Evolutionary conservation across 345 rosid species (phyloP).

Genomic region (Aurinia saxatilis): DNA sequence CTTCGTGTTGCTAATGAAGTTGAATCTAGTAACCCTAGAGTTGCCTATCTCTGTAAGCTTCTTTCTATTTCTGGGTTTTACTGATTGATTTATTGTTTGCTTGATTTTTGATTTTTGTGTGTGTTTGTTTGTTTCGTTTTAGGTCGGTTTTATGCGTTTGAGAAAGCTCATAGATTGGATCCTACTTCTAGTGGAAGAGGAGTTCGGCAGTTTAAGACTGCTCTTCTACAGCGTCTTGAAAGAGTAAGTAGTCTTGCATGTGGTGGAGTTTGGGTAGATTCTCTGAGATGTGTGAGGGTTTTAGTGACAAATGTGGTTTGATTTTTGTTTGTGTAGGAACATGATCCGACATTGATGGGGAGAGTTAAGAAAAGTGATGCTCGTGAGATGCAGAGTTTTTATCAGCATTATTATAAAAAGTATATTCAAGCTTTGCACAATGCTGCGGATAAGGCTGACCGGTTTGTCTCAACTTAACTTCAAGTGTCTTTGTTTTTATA

Average conservation of each 20-base stretch:
- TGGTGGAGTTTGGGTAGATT: neutral
- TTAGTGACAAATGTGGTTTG: neutral
- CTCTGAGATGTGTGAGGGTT: too few relatives aligned
- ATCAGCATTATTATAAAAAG: constrained; percentile 80
- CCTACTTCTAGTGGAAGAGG: constrained; percentile 98
- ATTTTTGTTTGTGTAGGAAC: constrained; percentile 48
- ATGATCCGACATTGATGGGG: constrained; percentile 69
- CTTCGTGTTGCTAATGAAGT: constrained; percentile 99
- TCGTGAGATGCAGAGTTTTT: constrained; percentile 88
- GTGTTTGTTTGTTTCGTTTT: constrained; percentile 1
- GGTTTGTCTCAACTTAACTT: constrained; percentile 41
- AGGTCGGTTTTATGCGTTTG: constrained; percentile 99
- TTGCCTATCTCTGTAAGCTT: constrained; percentile 89
- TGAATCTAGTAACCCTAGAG: constrained; percentile 83
- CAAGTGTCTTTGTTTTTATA: neutral
- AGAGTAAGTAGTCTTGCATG: constrained; percentile 43
- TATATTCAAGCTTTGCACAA: constrained; percentile 84
- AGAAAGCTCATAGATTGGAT: constrained; percentile 94
- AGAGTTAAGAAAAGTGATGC: constrained; percentile 85
- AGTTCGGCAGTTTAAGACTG: constrained; percentile 98
- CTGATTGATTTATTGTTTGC: neutral
- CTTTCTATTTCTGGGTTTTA: neutral
- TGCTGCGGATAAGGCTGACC: constrained; percentile 93
- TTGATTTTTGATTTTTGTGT: neutral
- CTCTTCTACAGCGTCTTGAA: constrained; percentile 97